Percentiles rank a stretch among this genome's conserved stretches.
Conservation (phyloP, 805 yeast genomes). For the Pichia exigua region DNA sequence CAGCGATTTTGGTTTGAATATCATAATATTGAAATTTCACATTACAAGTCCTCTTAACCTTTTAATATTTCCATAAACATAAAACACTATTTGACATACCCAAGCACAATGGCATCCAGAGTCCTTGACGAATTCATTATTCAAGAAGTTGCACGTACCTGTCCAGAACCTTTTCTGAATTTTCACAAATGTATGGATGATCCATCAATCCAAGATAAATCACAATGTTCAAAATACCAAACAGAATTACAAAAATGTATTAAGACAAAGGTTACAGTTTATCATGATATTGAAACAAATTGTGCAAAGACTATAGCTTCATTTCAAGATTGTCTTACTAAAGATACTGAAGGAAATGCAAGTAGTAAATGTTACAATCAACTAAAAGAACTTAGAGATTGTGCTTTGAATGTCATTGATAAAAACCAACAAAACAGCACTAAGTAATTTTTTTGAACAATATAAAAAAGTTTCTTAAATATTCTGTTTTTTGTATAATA, state of each 20-base stretch:
- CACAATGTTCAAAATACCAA: slow-evolving; percentile 50
- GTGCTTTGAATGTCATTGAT: slow-evolving; percentile 25
- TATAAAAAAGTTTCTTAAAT: too few relatives aligned
- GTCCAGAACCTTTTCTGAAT: slow-evolving; percentile 65
- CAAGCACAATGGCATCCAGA: slow-evolving; percentile 32
- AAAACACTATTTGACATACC: neutral
- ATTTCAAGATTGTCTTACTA: slow-evolving; percentile 58
- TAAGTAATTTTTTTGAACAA: neutral
- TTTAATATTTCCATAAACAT: too few relatives aligned
- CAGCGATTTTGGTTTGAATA: neutral
- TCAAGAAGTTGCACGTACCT: slow-evolving; percentile 69
- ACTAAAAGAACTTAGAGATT: slow-evolving; percentile 51
- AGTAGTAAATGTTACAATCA: slow-evolving; percentile 44
- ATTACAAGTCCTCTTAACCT: neutral
- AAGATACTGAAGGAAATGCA: slow-evolving; percentile 34
- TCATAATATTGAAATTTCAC: neutral
- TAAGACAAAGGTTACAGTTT: slow-evolving; percentile 56
- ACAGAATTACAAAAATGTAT: slow-evolving; percentile 55
- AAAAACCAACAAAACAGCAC: neutral
- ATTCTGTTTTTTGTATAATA: too few relatives aligned
- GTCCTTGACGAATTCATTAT: slow-evolving; percentile 63
- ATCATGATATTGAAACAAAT: slow-evolving; percentile 54
- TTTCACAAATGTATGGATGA: slow-evolving; percentile 65
- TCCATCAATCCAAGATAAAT: slow-evolving; percentile 40
- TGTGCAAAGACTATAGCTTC: slow-evolving; percentile 52